Conservation (phyloP, 2,329 filamentous ascomycete species). For the Pseudogymnoascus sp. region DNA sequence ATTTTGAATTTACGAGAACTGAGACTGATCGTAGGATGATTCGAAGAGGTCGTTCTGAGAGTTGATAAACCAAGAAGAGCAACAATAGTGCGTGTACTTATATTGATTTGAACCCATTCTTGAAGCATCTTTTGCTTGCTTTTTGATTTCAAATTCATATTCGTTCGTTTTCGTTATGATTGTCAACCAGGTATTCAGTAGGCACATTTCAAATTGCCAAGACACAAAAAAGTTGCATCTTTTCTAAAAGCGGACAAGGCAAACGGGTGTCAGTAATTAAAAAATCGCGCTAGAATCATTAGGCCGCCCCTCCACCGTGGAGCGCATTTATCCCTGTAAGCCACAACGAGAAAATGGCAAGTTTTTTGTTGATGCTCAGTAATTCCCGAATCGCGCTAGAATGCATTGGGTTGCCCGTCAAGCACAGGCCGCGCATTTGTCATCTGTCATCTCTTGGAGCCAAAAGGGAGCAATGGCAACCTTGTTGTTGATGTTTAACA, state of each 20-base stretch:
- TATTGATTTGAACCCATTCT: constrained; percentile 12
- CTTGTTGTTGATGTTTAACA: constrained; percentile 12
- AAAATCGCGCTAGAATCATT: constrained; percentile 8
- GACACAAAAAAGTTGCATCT: constrained; percentile 15
- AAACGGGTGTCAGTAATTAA: constrained; percentile 10
- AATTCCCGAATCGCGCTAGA: constrained; percentile 10
- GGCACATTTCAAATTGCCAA: constrained; percentile 10
- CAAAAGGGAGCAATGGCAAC: constrained; percentile 13
- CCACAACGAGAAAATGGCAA: constrained; percentile 11
- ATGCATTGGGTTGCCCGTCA: not conserved
- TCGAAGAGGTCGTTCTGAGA: constrained; percentile 13
- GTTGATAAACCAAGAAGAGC: constrained; percentile 11
- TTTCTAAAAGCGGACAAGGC: constrained; percentile 11
- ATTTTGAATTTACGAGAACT: not conserved
- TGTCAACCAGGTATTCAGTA: not conserved
- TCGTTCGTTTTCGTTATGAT: constrained; percentile 8
- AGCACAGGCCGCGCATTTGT: not conserved
- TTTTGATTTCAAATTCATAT: constrained; percentile 16
- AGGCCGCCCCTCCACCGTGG: constrained; percentile 1
- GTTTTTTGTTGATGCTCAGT: constrained; percentile 12
- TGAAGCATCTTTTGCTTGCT: constrained; percentile 12
- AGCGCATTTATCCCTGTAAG: constrained; percentile 11
- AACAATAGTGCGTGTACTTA: constrained; percentile 12
- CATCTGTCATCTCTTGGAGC: constrained; percentile 4
- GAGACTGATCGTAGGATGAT: constrained; percentile 13